Conservation (phyloP, 2,329 filamentous ascomycete genomes). For the Orbilia blumenaviensis region DNA sequence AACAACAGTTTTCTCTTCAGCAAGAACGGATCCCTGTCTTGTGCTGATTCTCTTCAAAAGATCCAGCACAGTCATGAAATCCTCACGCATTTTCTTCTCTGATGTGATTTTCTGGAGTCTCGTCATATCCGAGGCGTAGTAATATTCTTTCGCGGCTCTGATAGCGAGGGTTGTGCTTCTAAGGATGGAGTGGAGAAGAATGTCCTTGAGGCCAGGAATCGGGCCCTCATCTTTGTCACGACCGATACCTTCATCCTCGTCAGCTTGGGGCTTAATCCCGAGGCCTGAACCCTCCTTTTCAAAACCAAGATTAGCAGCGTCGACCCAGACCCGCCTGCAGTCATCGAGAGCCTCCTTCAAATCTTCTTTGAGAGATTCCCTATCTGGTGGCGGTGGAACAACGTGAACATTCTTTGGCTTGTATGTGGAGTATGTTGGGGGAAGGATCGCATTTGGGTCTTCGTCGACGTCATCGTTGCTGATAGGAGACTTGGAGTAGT, state of each 20-base stretch:
- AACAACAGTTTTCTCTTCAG: slow-evolving; percentile 80
- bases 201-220: slow-evolving; percentile 47
- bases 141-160: slow-evolving; percentile 92
- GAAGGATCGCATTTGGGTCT: slow-evolving; percentile 80
- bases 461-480: slow-evolving; percentile 70
- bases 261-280: slow-evolving; percentile 18
- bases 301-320: slow-evolving; percentile 44
- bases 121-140: slow-evolving; percentile 88
- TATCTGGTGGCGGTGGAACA: slow-evolving; percentile 78
- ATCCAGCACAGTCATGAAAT: slow-evolving; percentile 86
- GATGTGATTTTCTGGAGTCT: slow-evolving; percentile 85
- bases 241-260: slow-evolving; percentile 47
- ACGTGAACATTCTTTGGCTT: slow-evolving; percentile 82
- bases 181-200: slow-evolving; percentile 69
- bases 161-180: slow-evolving; percentile 96
- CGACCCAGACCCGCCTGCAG: slow-evolving; percentile 51
- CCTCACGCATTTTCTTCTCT: slow-evolving; percentile 83
- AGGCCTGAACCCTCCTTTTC: slow-evolving; percentile 33
- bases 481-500: slow-evolving; percentile 64
- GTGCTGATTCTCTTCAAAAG: slow-evolving; percentile 90
- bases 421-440: slow-evolving; percentile 97
- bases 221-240: slow-evolving; percentile 46
- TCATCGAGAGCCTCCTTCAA: slow-evolving; percentile 70
- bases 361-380: slow-evolving; percentile 77
- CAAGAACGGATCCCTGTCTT: slow-evolving; percentile 78